These are phyloP conservation scores for Bocquillonia castaneifolia DNA, from an alignment of 441 rosid genomes.

Conservation along the genomic window DNA sequence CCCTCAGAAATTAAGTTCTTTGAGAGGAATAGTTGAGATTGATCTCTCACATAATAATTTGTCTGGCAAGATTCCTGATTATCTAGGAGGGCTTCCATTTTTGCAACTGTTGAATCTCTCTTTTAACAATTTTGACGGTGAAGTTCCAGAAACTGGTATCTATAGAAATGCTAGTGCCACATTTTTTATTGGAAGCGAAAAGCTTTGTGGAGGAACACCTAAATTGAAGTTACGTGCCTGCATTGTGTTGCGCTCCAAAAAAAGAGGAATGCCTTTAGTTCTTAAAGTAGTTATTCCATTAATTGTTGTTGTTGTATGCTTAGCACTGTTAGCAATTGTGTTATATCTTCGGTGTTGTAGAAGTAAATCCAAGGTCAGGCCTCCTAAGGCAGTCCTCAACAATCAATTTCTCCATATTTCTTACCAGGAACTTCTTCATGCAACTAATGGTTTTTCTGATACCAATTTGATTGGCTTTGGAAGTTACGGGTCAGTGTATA, in stretches of 20 bases:
- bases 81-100: not conserved
- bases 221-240: slow-evolving; percentile 15
- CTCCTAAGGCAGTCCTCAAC: not conserved
- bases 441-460: slow-evolving; percentile 30
- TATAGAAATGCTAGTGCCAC: slow-evolving; percentile 2
- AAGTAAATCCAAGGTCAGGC: not conserved
- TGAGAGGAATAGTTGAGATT: slow-evolving; percentile 21
- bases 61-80: slow-evolving; percentile 18
- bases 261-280: too few species aligned
- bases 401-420: slow-evolving; percentile 13
- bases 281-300: not conserved
- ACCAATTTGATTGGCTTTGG: too few species aligned
- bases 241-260: not conserved
- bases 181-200: slow-evolving; percentile 17
- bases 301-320: not conserved
- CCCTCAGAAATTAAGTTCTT: slow-evolving; percentile 19
- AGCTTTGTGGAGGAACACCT: too few species aligned
- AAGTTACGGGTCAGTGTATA: slow-evolving; percentile 30
- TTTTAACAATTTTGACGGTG: too few species aligned
- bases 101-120: slow-evolving; percentile 17
- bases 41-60: slow-evolving; percentile 31
- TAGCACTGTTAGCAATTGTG: not conserved
- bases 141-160: slow-evolving; percentile 10
- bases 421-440: slow-evolving; percentile 17
- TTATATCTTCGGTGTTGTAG: not conserved